Conservation (phyloP, 2,329 filamentous ascomycete genomes). For the Ophiostoma angusticollis region DNA sequence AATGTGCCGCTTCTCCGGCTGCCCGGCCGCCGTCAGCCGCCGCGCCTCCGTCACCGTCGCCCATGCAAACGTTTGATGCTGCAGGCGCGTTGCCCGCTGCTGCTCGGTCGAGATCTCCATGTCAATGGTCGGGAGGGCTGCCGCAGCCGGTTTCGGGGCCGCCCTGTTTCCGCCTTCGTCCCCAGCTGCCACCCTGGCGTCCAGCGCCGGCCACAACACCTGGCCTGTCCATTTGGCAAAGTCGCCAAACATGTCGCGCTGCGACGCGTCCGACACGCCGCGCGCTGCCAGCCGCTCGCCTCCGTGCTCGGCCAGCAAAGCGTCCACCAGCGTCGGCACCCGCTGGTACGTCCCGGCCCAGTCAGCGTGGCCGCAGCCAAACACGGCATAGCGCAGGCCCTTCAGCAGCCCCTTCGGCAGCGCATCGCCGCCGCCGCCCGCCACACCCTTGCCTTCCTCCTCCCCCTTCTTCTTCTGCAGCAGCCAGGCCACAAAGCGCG, state of each 20-base stretch:
- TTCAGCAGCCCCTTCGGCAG: no score
- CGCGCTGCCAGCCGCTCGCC: slow-evolving; percentile 31
- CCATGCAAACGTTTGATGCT: slow-evolving; percentile 46
- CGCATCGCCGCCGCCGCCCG: no score
- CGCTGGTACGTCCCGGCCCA: slow-evolving; percentile 50
- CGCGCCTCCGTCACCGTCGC: slow-evolving; percentile 41
- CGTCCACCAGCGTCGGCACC: slow-evolving; percentile 48
- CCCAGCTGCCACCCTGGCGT: no score
- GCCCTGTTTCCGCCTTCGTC: no score
- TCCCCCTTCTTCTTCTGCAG: no score
- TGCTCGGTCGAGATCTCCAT: slow-evolving; percentile 34
- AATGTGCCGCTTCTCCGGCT: slow-evolving; percentile 48
- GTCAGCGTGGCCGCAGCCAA: slow-evolving; percentile 48
- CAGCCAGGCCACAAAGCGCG: slow-evolving; percentile 55
- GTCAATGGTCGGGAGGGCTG: slow-evolving; percentile 20
- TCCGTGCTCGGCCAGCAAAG: slow-evolving; percentile 34
- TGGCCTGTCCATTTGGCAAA: slow-evolving; percentile 28
- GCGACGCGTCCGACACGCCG: slow-evolving; percentile 44
- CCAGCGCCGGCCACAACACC: slow-evolving; percentile 33
- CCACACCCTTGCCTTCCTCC: no score
- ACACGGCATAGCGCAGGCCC: slow-evolving; percentile 51
- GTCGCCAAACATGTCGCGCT: slow-evolving; percentile 49
- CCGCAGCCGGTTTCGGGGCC: no score
- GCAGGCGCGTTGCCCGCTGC: slow-evolving; percentile 34
- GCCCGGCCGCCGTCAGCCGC: slow-evolving; percentile 34